phyloP scores from a whole-genome alignment of 2,329 filamentous ascomycete species.

The Aureobasidium pullulans region DNA sequence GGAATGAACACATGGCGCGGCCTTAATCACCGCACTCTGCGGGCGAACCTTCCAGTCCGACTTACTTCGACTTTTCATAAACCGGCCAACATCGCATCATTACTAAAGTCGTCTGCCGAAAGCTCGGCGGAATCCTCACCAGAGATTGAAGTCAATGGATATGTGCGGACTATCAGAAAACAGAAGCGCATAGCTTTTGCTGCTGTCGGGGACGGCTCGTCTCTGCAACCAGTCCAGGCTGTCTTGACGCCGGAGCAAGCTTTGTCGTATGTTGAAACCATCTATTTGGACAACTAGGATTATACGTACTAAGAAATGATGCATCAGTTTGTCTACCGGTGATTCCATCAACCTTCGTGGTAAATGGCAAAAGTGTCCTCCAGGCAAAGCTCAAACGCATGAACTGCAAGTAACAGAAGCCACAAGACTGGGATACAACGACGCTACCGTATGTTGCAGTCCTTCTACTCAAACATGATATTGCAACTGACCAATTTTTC shows the following conservation, averaged over 20 bases:
- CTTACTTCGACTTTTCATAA: not conserved
- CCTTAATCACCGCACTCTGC: not conserved
- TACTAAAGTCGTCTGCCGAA: conserved; percentile 3
- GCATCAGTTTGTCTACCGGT: conserved; percentile 66
- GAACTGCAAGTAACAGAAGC: conserved; percentile 71
- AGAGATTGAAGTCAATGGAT: conserved; percentile 55
- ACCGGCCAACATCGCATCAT: conserved; percentile 4
- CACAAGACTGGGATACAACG: conserved; percentile 65
- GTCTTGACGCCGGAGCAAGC: conserved; percentile 66
- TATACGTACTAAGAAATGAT: not conserved
- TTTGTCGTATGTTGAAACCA: conserved; percentile 52
- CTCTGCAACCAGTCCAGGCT: conserved; percentile 69
- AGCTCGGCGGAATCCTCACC: not conserved
- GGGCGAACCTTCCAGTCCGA: not conserved
- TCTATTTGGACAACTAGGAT: not conserved
- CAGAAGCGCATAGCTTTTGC: conserved; percentile 82
- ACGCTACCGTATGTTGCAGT: conserved; percentile 60
- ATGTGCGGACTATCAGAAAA: conserved; percentile 74
- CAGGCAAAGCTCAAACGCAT: conserved; percentile 61
- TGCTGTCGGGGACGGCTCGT: conserved; percentile 80
- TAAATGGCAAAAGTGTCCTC: conserved; percentile 63
- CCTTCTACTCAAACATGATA: not conserved
- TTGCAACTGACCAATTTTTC: not conserved
- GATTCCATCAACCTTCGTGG: conserved; percentile 72
- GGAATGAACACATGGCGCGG: conserved; percentile 9